A percentile compares a stretch with the other conserved stretches of the same genome.
Evolutionary conservation across 768 basidiomycete species (phyloP).

Genomic region (Phylloporus sp.): DNA sequence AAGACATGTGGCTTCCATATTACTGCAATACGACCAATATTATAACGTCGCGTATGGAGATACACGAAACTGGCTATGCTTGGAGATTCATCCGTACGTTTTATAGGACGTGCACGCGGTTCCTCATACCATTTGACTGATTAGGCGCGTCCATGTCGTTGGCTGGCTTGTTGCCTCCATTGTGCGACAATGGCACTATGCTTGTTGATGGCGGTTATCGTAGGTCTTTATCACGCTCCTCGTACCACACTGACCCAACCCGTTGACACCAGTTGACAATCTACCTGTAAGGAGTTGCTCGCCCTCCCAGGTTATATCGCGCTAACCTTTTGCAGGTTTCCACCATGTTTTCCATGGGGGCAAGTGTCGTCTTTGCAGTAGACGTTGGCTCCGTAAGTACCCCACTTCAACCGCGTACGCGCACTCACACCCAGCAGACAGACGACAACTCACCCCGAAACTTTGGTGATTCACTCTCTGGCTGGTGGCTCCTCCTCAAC

Average conservation of each 20-base stretch:
- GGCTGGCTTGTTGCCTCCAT: conserved; percentile 89
- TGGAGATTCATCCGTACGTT: conserved; percentile 85
- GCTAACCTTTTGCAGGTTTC: conserved; percentile 55
- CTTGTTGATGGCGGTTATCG: conserved; percentile 88
- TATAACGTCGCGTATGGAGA: conserved; percentile 92
- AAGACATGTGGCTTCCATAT: conserved; percentile 98
- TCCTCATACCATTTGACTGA: conserved; percentile 6
- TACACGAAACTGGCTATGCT: conserved; percentile 97
- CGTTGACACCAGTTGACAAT: conserved; percentile 65
- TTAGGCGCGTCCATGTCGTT: conserved; percentile 95
- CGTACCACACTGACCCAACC: conserved; percentile 8
- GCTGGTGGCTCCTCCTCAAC: conserved; percentile 94
- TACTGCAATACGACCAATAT: conserved; percentile 99
- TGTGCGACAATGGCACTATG: conserved; percentile 92
- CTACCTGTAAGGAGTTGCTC: conserved; percentile 59
- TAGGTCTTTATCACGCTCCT: conserved; percentile 36
- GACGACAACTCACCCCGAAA: conserved; percentile 95
- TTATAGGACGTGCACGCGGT: not conserved
- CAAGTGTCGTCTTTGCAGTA: conserved; percentile 84
- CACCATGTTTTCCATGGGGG: conserved; percentile 89
- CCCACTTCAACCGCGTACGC: not conserved
- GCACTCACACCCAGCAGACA: conserved; percentile 36
- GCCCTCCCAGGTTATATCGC: not conserved
- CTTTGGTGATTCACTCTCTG: conserved; percentile 93
- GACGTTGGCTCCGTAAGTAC: conserved; percentile 83